Base-by-base conservation (phyloP, 1,284 basidiomycete genomes). In the Acaromyces ingoldii region DNA sequence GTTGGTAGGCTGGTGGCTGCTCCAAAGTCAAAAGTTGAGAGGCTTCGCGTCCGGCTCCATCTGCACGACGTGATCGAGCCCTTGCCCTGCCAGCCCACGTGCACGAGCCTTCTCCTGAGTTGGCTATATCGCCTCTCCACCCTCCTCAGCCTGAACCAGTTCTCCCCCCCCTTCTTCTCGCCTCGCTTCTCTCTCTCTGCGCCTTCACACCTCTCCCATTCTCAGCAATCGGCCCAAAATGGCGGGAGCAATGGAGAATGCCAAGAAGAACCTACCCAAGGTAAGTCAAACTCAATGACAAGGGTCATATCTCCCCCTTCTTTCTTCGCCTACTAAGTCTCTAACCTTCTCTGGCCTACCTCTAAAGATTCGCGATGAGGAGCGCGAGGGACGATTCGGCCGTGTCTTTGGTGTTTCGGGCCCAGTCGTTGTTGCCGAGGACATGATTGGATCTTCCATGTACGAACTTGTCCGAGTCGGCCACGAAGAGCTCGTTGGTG, bases 381-480 rank as follows among this genome's bases (percentile, higher is more conserved):
- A 72, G 53, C 60, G 67, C 31, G 71, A 74, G 60, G 48, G 51
- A 37, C 58, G 58, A 10, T 64, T 65, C 39, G 71, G 71, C 40
- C 53, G 60, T 40, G 63, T 74, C 45, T 73, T 65, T 47, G 72
- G 72, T 49, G 65, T 74, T 44, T 74, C 72, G 6, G 72, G 72
- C 52, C 72, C 72, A n/a, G 72, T 74, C 50, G 64, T 74, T 1
- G 58, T 74, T 40, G 72, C 72, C 25, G 67, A 73, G 57, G 70
- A 73, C 65, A 74, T 74, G 72, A 67, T 67, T 37, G 72, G 72
- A 36, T 63, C 72, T 22, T 60, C 62, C 57, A 74, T 74, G 72
- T 73, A 74, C 71, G 72, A 74, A 65, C 62, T 74, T 21, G 72
- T 74, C 45, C 70, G 72, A 43, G 72, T 74, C 40, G 70, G 71